phyloP scores from a whole-genome alignment of 257 asterid genomes.

The Scutellaria galericulata region DNA sequence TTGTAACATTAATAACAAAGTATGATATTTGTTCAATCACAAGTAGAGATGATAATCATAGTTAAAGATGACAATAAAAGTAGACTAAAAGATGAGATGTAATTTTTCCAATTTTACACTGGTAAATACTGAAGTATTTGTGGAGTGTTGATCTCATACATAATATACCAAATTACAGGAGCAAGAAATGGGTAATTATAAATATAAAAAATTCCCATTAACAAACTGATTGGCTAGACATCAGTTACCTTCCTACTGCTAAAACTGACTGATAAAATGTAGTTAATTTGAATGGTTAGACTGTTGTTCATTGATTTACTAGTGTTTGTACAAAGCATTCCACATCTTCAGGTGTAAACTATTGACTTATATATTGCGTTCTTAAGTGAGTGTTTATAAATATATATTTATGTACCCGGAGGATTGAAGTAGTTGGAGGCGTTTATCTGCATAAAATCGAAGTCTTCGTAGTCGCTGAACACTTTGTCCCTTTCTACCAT shows the following conservation, averaged over 20 bases:
- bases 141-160: slow-evolving; percentile 9
- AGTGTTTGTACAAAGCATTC: slow-evolving; percentile 35
- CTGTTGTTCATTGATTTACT: slow-evolving; percentile 22
- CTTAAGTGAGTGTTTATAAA: too few species aligned
- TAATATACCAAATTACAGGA: slow-evolving; percentile 1
- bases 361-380: too few species aligned
- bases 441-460: too few species aligned
- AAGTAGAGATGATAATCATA: slow-evolving; percentile 9
- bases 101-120: background rate
- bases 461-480: too few species aligned
- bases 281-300: slow-evolving; percentile 21
- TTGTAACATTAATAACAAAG: too few species aligned
- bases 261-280: background rate
- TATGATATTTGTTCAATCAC: background rate
- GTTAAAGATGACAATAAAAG: background rate
- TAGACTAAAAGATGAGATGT: background rate
- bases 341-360: slow-evolving; percentile 44
- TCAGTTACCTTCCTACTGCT: slow-evolving; percentile 20
- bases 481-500: too few species aligned
- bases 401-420: too few species aligned
- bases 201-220: background rate
- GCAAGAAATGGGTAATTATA: slow-evolving; percentile 8
- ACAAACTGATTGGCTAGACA: background rate
- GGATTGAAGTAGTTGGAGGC: too few species aligned
- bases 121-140: background rate